Base-by-base conservation (phyloP, 179 eudicot genomes). In the Corrigiola litoralis region DNA sequence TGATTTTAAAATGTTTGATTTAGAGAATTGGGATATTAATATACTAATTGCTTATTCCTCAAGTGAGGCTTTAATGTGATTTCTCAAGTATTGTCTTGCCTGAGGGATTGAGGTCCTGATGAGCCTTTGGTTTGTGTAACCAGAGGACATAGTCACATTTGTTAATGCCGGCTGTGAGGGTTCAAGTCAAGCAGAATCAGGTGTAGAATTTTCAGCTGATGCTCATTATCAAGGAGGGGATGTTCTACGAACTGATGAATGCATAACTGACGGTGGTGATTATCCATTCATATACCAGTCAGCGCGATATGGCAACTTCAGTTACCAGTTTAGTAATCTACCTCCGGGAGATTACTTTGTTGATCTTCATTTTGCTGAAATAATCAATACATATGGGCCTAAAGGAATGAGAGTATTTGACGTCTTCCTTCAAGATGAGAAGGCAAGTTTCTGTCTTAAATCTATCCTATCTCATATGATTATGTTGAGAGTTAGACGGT, bases 331-430 rank as follows among this genome's bases (percentile, higher is more conserved):
- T 67, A 66, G 72, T 27, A 65, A 72, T 75, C 58, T 92, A 62
- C 79, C 75, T 31, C 80, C 90, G 27, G 98, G 98, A 52, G 81
- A 85, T 64, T 92, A 92, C 69, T 81, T 71, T 53, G 81, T 84
- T 41, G 96, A 92, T 61, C 96, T 90, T 68, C 97, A 92, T 69
- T 92, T 92, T 74, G 83, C 79, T 47, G 98, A 90, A 84, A 87
- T 92, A 31, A 81, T 85, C 57, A 82, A 90, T 64, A 84, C 77
- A 4, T 51, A 67, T 69, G 98, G 98, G 53, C 98, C 98, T 27
- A 85, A 84, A 77, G 98, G 98, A 56, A 84, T 92, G 81, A 78
- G 96, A 69, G 79, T 90, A 9, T 92, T 92, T 71, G 76, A 90
- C 50, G 97, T 92, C 47, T 79, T 74, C 69, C 74, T 92, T 58